These are phyloP conservation scores for Penicillium bialowiezense DNA, from an alignment of 495 filamentous ascomycete species.

Conservation along the genomic window DNA sequence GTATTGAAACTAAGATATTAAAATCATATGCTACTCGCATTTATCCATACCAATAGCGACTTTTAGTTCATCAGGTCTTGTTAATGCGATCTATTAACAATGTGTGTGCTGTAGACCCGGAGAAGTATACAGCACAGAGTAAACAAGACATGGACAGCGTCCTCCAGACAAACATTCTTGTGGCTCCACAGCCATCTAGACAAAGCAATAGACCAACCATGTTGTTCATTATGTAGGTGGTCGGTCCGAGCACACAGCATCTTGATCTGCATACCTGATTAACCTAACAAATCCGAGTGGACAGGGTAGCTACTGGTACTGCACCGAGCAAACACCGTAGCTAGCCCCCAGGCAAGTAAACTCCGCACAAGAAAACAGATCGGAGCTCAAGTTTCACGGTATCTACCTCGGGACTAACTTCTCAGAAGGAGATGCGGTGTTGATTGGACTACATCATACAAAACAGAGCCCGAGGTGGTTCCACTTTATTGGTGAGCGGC, in stretches of 20 bases:
- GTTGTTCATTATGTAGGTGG: slow-evolving; percentile 2
- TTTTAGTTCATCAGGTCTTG: too few species aligned
- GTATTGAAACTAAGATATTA: neutral
- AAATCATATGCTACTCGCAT: neutral
- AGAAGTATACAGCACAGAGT: slow-evolving; percentile 1
- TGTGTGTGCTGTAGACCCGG: too few species aligned
- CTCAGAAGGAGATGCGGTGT: neutral
- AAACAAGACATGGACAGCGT: slow-evolving; percentile 12
- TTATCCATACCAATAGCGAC: too few species aligned
- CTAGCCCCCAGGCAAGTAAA: neutral
- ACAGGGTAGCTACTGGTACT: too few species aligned
- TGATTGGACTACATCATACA: slow-evolving; percentile 1
- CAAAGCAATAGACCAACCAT: neutral
- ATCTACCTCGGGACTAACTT: neutral
- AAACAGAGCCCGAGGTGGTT: neutral
- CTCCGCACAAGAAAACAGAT: slow-evolving; percentile 18
- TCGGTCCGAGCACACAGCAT: slow-evolving; percentile 9
- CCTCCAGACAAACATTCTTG: too few species aligned
- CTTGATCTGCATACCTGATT: slow-evolving; percentile 1
- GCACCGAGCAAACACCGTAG: slow-evolving; percentile 1
- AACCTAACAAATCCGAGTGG: neutral
- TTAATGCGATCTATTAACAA: too few species aligned
- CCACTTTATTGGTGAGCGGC: slow-evolving; percentile 18
- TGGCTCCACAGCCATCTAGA: too few species aligned
- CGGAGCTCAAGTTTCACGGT: slow-evolving; percentile 1